A percentile compares a stretch with the other conserved stretches of the same genome.
These are phyloP conservation scores for Penicillium hordei DNA, from an alignment of 2,329 filamentous ascomycete genomes.

Conservation along the genomic window DNA sequence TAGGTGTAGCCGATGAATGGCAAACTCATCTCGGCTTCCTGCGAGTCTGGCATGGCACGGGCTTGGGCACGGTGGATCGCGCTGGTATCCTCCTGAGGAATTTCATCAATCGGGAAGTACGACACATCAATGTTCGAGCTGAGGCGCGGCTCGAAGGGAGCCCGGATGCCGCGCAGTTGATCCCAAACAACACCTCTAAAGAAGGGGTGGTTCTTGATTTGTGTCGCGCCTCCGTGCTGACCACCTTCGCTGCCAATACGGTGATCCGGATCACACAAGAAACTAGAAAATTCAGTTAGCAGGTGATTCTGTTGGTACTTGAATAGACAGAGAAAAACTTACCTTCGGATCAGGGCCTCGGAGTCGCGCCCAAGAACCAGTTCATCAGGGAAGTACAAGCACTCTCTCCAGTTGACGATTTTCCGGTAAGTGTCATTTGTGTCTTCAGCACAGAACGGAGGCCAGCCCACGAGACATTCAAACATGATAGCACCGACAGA, in stretches of 20 bases:
- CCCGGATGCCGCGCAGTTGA: constrained; percentile 84
- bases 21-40: constrained; percentile 90
- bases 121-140: constrained; percentile 93
- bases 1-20: constrained; percentile 97
- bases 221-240: constrained; percentile 69
- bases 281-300: constrained; percentile 52
- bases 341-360: constrained; percentile 90
- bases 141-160: constrained; percentile 92
- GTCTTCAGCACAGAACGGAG: constrained; percentile 97
- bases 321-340: constrained; percentile 33
- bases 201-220: constrained; percentile 93
- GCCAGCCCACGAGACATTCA: constrained; percentile 97
- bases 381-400: constrained; percentile 94
- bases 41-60: constrained; percentile 68
- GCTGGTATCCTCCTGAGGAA: constrained; percentile 92
- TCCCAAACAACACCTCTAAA: constrained; percentile 98
- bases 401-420: constrained; percentile 97
- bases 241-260: constrained; percentile 72
- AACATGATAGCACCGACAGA: constrained; percentile 99
- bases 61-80: constrained; percentile 83
- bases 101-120: constrained; percentile 98
- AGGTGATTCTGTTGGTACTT: constrained; percentile 20
- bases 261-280: constrained; percentile 91
- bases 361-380: constrained; percentile 84
- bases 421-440: constrained; percentile 97